Conservation (phyloP, 202 grass and related monocot species). For the Saccharum hybrid region DNA sequence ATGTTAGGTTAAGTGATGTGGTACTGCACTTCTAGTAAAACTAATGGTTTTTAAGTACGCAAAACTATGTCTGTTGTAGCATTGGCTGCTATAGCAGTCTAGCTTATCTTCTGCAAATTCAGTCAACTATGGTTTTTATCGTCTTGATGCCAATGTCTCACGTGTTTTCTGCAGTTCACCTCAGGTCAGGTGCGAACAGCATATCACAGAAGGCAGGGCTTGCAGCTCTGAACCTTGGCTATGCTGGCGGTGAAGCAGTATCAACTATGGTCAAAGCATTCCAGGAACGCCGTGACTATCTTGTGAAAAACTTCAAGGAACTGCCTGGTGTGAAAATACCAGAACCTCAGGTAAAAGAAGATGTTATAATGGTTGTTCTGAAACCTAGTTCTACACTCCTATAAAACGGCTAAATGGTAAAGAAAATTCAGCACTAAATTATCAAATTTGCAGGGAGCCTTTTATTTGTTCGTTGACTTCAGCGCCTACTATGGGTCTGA, state of each 20-base stretch:
- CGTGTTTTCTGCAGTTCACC: conserved; percentile 47
- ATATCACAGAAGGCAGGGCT: conserved; percentile 70
- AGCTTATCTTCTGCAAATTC: not conserved
- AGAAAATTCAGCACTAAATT: not conserved
- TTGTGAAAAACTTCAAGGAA: conserved; percentile 57
- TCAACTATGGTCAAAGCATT: conserved; percentile 61
- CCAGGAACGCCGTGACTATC: conserved; percentile 54
- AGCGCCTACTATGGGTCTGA: conserved; percentile 68
- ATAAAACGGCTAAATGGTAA: conserved; percentile 17
- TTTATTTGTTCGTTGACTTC: conserved; percentile 81
- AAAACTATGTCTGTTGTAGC: not conserved
- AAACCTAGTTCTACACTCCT: not conserved
- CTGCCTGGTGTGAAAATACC: conserved; percentile 62
- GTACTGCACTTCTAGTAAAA: not conserved
- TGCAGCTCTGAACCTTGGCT: conserved; percentile 58
- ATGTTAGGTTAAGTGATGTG: not conserved
- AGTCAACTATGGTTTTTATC: not conserved
- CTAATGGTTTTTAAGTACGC: not conserved
- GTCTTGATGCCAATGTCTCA: not conserved
- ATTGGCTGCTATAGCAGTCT: not conserved
- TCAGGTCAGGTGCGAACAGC: conserved; percentile 68
- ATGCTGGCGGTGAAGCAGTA: conserved; percentile 61
- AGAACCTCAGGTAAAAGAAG: conserved; percentile 54
- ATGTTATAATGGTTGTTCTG: not conserved
- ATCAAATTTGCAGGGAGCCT: conserved; percentile 56